Base-by-base conservation (phyloP, 257 asterid species). In the Nicotiana attenuata region DNA sequence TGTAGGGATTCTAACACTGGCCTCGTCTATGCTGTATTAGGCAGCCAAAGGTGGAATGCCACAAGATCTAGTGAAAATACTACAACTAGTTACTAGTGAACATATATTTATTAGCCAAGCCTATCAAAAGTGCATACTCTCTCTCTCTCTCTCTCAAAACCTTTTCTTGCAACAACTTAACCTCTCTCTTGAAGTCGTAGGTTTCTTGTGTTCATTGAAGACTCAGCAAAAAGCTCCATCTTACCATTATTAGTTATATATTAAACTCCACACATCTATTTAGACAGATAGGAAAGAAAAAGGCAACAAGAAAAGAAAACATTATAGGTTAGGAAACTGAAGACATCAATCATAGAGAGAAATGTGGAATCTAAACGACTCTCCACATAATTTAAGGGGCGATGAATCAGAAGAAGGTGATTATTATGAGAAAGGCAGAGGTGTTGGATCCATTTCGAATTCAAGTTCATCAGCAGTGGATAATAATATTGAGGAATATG, bases 331-430 rank as follows among this genome's bases (percentile, higher is more conserved):
- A 19, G 22, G 45, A 59, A 41, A 41, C 3, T 8, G 50, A 41
- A 41, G 50, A 41, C 13, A 41, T 2, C 10, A 5, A 35, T 38
- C 50, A 41, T 41, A 41, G 56, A 41, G 65, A 61, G 65, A 83
- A 88, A 96, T 96, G 99, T 96, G 99, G 99, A 90, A 96, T 92
- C 98, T 96, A 84, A 96, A 96, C 87, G 94, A 86, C 81, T 92
- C 97, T 29, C 98, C 98, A 85, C 94, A 96, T 92, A 92, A 78
- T 61, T 78, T 82, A 56, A 81, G 82, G 80, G 89, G 53, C 4
- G 91, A 81, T 0, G 92, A 84, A 83, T 88, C 89, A 16, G 95
- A 92, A 15, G 94, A 91, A 76, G 91, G 10, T 41, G 50, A 9
- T 41, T 3, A 41, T 2, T 3, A 41, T 2, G 50, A 9, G 13